Evolutionary conservation across 2,329 filamentous ascomycete genomes (phyloP).

Genomic region (Paramyrothecium roridum): DNA sequence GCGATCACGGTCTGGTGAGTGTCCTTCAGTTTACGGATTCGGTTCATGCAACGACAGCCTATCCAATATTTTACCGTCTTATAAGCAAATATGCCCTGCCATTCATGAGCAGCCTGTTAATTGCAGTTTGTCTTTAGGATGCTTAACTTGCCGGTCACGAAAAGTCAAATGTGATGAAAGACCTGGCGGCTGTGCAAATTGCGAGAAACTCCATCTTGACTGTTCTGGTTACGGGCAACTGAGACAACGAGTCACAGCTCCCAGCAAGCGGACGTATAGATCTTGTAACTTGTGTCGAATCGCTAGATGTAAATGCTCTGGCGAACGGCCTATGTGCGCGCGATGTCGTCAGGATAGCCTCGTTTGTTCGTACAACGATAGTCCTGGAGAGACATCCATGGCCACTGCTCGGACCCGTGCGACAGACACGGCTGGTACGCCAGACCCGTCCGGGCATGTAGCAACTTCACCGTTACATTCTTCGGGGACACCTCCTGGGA

Average conservation of each 20-base stretch:
- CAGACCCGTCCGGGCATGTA: not conserved
- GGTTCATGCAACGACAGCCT: too few species aligned
- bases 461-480: not conserved
- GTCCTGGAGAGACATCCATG: not conserved
- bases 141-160: not conserved
- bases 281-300: conserved; percentile 4
- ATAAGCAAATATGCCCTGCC: too few species aligned
- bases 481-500: not conserved
- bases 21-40: not conserved
- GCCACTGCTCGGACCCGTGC: not conserved
- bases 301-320: conserved; percentile 4
- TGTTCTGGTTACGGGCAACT: conserved; percentile 1
- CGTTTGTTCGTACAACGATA: not conserved
- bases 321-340: conserved; percentile 3
- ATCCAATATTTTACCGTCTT: too few species aligned
- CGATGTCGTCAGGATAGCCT: not conserved
- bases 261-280: not conserved
- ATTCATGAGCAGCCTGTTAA: too few species aligned
- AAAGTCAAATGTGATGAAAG: conserved; percentile 16
- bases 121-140: not conserved
- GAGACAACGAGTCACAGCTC: not conserved
- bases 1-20: conserved; percentile 5
- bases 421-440: not conserved
- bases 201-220: conserved; percentile 8
- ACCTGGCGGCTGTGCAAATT: conserved; percentile 8